Evolutionary conservation across 2,329 filamentous ascomycete genomes (phyloP).

Genomic region (Lomentospora prolificans): DNA sequence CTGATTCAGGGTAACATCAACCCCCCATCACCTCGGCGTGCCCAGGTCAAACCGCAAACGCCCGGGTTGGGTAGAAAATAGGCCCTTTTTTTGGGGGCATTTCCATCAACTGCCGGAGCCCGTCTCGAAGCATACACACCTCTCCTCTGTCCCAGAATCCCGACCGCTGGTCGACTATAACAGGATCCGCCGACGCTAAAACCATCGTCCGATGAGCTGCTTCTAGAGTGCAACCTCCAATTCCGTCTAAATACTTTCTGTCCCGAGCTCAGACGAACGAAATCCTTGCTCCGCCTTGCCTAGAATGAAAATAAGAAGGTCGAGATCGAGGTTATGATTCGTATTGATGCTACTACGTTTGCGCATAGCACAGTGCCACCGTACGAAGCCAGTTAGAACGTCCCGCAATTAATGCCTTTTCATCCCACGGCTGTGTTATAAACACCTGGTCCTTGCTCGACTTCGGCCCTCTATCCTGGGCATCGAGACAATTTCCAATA

Average conservation of each 20-base stretch:
- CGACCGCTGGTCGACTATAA: not conserved
- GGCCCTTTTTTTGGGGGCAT: not conserved
- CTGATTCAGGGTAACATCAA: too few species aligned
- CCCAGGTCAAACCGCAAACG: not conserved
- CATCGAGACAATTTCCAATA: not conserved
- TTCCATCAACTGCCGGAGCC: not conserved
- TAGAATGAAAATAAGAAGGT: not conserved
- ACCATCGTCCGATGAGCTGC: not conserved
- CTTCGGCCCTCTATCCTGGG: not conserved
- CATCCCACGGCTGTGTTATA: too few species aligned
- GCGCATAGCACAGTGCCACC: too few species aligned
- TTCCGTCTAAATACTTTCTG: not conserved
- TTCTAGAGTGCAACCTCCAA: not conserved
- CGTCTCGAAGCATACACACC: not conserved
- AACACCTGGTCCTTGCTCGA: not conserved
- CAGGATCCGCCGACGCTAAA: not conserved
- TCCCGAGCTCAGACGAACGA: not conserved
- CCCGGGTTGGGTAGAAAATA: not conserved
- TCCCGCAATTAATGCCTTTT: too few species aligned
- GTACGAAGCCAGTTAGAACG: too few species aligned
- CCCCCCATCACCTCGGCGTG: not conserved
- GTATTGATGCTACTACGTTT: not conserved
- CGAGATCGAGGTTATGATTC: not conserved
- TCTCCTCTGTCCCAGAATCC: not conserved
- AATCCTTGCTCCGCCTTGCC: too few species aligned